Base-by-base conservation (phyloP, 345 rosid genomes). In the Eutrema japonicum region DNA sequence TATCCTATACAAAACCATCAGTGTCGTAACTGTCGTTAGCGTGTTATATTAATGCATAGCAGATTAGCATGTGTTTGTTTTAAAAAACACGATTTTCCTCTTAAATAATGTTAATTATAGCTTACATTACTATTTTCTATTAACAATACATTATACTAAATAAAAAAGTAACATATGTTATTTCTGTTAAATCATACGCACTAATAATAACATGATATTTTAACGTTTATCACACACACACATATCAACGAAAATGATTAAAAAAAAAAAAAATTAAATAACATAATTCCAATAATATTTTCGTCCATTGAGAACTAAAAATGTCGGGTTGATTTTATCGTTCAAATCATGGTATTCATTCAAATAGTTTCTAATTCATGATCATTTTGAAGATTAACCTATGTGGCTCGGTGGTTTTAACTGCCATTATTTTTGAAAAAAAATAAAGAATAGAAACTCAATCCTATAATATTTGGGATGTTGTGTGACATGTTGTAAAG, bases 401-500 rank as follows among this genome's bases (percentile, higher is more conserved):
- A 0, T 30, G 59, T 6, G 22, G 35, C 5, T 18, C 18, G 22
- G 35, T 51, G 33, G 12, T 49, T 22, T 10, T 32, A 32, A 8
- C 57, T 52, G 11, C 1, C 38, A 41, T 41, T 41, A 41, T 10
- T 41, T 41, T 10, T 10, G 4, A 10, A 11, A 10, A 10, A 41
- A 41, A 41, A 3, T 14, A 16, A 57, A 16, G 13, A 36, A 36
- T 36, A 57, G 4, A 32, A 13, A 5, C 10, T 5, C 9, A 37
- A 29, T 37, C 32, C 11, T n/a, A n/a, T 38, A 32, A 16, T 22
- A 22, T 29, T 69, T 56, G 37, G 64, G 55, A 3, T 55, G 68
- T 63, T 63, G 54, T 63, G 49, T 40, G 29, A 43, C 8, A 8
- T 62, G 38, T 38, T 67, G 27, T 13, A n/a, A 67, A 41, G 3